A percentile compares a stretch with the other conserved stretches of the same genome.
Evolutionary conservation across 495 filamentous ascomycete genomes (phyloP).

Genomic region (Tuber aestivum): DNA sequence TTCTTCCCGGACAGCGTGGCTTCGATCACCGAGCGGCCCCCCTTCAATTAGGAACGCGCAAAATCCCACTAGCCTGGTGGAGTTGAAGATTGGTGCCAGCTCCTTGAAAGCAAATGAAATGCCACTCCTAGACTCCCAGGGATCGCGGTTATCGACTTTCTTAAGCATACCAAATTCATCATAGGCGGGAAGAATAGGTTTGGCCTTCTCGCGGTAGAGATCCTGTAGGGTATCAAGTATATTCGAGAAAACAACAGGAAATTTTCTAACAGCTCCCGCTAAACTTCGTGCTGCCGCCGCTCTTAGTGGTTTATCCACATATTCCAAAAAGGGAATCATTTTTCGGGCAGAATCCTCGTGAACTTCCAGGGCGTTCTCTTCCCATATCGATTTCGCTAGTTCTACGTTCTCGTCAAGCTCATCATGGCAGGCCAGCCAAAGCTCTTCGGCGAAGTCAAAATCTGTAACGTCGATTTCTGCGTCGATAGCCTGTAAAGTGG

Average conservation of each 20-base stretch:
- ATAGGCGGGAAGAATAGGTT: constrained; percentile 70
- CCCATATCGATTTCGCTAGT: constrained; percentile 81
- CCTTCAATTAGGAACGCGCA: constrained; percentile 76
- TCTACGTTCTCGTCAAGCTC: constrained; percentile 82
- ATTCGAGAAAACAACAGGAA: constrained; percentile 53
- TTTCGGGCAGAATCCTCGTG: constrained; percentile 55
- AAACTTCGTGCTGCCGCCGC: constrained; percentile 76
- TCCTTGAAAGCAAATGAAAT: constrained; percentile 80
- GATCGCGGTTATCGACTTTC: constrained; percentile 75
- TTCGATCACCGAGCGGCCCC: constrained; percentile 75
- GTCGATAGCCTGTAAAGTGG: constrained; percentile 83
- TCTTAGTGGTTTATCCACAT: constrained; percentile 69
- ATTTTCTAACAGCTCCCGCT: constrained; percentile 60
- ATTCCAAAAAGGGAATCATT: constrained; percentile 73
- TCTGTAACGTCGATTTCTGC: constrained; percentile 87
- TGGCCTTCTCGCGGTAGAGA: constrained; percentile 68
- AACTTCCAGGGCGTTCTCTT: constrained; percentile 78
- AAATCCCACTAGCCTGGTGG: constrained; percentile 64
- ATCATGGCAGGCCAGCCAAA: constrained; percentile 90
- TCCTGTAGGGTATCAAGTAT: constrained; percentile 59
- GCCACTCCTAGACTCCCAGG: constrained; percentile 84
- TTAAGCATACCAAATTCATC: constrained; percentile 90
- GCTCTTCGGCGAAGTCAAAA: constrained; percentile 73
- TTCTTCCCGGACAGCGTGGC: constrained; percentile 66
- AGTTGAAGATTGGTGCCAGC: constrained; percentile 62